phyloP scores from a whole-genome alignment of 345 rosid species.

The Gossypium ekmanianum region DNA sequence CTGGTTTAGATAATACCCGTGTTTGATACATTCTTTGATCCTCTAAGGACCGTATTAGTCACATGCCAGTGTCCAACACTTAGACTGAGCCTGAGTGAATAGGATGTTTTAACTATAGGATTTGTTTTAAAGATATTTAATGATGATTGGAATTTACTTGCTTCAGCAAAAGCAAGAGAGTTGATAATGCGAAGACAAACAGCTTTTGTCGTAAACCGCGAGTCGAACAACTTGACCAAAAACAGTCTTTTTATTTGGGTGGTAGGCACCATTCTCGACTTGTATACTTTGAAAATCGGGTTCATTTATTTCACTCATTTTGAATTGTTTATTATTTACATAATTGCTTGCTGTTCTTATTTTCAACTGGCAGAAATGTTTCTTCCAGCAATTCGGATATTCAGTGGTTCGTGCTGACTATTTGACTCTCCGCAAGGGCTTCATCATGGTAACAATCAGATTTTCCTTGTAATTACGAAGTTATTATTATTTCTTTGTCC shows the following conservation, averaged over 20 bases:
- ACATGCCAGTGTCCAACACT: neutral
- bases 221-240: constrained; percentile 51
- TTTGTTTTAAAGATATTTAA: neutral
- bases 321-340: neutral
- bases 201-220: constrained; percentile 64
- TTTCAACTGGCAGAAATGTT: constrained; percentile 66
- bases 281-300: neutral
- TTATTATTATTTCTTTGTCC: neutral
- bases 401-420: constrained; percentile 89
- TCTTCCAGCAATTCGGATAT: constrained; percentile 80
- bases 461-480: neutral
- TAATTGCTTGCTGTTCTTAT: neutral
- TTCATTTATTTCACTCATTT: neutral
- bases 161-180: constrained; percentile 53
- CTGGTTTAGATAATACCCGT: neutral
- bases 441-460: constrained; percentile 48
- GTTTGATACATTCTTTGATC: neutral
- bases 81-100: neutral
- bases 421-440: constrained; percentile 83
- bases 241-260: constrained; percentile 74
- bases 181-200: constrained; percentile 66
- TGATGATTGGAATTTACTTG: constrained; percentile 5
- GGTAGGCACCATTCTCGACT: constrained; percentile 41
- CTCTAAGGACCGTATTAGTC: neutral
- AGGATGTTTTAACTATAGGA: neutral